Evolutionary conservation across 2,329 filamentous ascomycete species (phyloP).

Genomic region (Xylaria sp.): DNA sequence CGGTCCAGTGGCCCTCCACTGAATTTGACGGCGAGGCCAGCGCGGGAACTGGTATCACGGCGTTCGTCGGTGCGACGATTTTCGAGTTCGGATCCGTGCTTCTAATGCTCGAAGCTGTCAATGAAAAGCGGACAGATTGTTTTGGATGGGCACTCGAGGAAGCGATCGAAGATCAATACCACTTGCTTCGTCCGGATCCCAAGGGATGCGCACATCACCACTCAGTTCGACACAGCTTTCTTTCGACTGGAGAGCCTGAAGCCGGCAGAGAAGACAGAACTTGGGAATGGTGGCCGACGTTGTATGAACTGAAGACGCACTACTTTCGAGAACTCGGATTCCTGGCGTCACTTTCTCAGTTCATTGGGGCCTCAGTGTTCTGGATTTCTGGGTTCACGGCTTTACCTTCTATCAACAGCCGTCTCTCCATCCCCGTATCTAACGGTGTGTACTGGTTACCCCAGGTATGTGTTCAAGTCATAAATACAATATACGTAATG

Average conservation of each 20-base stretch:
- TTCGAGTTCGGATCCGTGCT: constrained; percentile 34
- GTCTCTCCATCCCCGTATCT: constrained; percentile 15
- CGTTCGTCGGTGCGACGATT: constrained; percentile 32
- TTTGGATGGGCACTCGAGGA: constrained; percentile 35
- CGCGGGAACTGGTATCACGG: constrained; percentile 27
- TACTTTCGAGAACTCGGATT: constrained; percentile 33
- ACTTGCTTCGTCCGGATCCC: constrained; percentile 21
- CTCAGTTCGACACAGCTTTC: not conserved
- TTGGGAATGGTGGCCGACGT: constrained; percentile 34
- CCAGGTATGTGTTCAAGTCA: constrained; percentile 23
- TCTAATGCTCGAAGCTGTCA: constrained; percentile 34
- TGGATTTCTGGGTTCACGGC: constrained; percentile 35
- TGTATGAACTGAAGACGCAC: constrained; percentile 30
- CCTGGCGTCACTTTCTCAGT: constrained; percentile 27
- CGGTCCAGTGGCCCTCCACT: constrained; percentile 21
- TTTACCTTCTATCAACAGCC: constrained; percentile 24
- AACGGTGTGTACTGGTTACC: constrained; percentile 32
- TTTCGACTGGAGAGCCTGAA: constrained; percentile 1
- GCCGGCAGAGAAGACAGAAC: constrained; percentile 1
- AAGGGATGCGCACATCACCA: constrained; percentile 31
- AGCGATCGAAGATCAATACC: constrained; percentile 15
- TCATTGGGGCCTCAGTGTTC: constrained; percentile 32
- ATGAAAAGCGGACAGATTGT: constrained; percentile 29
- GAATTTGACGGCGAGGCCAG: constrained; percentile 25
- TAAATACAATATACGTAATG: not conserved